Percentiles rank a stretch among this genome's conserved stretches.
phyloP scores from a whole-genome alignment of 2,329 filamentous ascomycete species.

The Huntiella savannae region DNA sequence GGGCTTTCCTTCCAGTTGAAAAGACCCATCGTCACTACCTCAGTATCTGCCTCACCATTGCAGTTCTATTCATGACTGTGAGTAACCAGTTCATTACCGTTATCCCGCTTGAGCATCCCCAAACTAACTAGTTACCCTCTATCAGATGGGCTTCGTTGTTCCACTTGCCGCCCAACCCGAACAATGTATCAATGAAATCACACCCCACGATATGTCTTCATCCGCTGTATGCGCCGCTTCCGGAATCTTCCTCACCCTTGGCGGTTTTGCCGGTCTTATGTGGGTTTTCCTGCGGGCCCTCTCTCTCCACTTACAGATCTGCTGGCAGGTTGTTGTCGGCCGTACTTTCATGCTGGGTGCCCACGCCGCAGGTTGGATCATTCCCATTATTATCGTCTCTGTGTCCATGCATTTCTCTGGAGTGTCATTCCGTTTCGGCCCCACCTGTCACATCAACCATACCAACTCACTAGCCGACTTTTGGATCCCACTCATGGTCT shows the following conservation, averaged over 20 bases:
- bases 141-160: constrained; percentile 71
- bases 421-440: constrained; percentile 83
- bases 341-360: constrained; percentile 76
- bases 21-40: constrained; percentile 87
- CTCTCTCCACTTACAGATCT: constrained; percentile 90
- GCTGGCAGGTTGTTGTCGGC: constrained; percentile 86
- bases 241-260: constrained; percentile 67
- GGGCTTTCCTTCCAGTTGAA: constrained; percentile 61
- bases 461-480: constrained; percentile 63
- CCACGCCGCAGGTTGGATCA: constrained; percentile 63
- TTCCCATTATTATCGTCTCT: constrained; percentile 57
- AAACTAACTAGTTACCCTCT: background rate
- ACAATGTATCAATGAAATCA: constrained; percentile 78
- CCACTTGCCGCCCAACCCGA: constrained; percentile 61
- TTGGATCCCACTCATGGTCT: constrained; percentile 73
- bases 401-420: constrained; percentile 69
- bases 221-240: constrained; percentile 71
- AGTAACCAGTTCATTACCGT: constrained; percentile 19
- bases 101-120: constrained; percentile 1
- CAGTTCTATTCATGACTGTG: constrained; percentile 62
- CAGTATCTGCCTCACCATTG: constrained; percentile 66
- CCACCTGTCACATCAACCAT: constrained; percentile 88
- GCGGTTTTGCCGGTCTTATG: constrained; percentile 65
- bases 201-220: constrained; percentile 78
- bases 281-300: constrained; percentile 85